These are phyloP conservation scores for Monilinia vaccinii-corymbosi DNA, from an alignment of 2,329 filamentous ascomycete genomes.

Conservation along the genomic window DNA sequence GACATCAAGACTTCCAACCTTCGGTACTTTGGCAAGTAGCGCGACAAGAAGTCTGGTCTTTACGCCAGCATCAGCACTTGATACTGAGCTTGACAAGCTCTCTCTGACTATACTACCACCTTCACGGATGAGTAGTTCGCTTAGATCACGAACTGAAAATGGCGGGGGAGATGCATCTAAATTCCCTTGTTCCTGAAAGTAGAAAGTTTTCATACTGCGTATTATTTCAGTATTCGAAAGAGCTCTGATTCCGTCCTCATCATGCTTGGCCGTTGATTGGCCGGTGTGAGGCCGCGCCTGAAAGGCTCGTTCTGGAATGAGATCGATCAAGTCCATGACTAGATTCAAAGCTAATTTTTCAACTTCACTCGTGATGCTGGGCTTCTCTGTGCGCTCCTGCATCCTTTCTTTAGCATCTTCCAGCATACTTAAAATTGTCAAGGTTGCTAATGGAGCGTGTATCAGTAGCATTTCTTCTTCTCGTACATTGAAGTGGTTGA, in stretches of 20 bases:
- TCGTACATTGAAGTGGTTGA: conserved; percentile 81
- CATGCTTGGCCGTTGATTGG: conserved; percentile 20
- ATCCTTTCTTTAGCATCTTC: conserved; percentile 40
- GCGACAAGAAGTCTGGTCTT: conserved; percentile 52
- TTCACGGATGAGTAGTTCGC: conserved; percentile 56
- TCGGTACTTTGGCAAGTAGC: conserved; percentile 44
- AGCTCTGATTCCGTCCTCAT: conserved; percentile 25
- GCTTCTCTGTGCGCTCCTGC: conserved; percentile 19
- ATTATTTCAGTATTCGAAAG: conserved; percentile 44
- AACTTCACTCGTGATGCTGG: conserved; percentile 22
- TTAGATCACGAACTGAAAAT: conserved; percentile 45
- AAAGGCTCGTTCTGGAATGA: conserved; percentile 58
- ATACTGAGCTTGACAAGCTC: conserved; percentile 35
- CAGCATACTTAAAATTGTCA: conserved; percentile 53
- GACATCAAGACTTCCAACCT: conserved; percentile 38
- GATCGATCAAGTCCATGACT: conserved; percentile 47
- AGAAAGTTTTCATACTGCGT: conserved; percentile 55
- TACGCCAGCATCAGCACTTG: conserved; percentile 42
- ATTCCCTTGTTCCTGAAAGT: conserved; percentile 61
- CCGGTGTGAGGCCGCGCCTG: conserved; percentile 28
- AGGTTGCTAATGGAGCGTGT: conserved; percentile 68
- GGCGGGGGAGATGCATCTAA: conserved; percentile 53
- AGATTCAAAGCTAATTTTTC: conserved; percentile 36
- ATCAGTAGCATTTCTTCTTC: conserved; percentile 92
- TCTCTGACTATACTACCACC: conserved; percentile 43